Evolutionary conservation across 345 rosid species (phyloP).

Genomic region (Eucalyptus erythrocorys): DNA sequence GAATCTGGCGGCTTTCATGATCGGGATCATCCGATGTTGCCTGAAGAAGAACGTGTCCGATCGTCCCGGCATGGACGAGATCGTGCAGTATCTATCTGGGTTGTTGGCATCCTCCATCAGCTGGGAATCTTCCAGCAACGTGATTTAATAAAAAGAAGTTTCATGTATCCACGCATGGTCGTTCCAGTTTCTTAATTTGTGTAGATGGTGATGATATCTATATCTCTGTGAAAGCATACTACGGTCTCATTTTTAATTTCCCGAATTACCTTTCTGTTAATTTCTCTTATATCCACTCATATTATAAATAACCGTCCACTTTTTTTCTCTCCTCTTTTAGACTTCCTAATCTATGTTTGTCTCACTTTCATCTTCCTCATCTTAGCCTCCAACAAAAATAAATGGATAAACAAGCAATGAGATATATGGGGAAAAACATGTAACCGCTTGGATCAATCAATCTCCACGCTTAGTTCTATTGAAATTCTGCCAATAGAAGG

Average conservation of each 20-base stretch:
- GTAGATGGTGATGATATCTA: not conserved
- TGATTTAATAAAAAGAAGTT: not conserved
- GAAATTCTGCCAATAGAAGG: not conserved
- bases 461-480: not conserved
- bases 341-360: not conserved
- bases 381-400: not conserved
- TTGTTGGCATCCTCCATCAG: constrained; percentile 18
- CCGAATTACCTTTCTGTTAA: not conserved
- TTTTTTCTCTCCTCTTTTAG: not conserved
- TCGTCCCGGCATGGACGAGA: constrained; percentile 66
- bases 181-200: not conserved
- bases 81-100: constrained; percentile 29
- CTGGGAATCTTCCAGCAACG: constrained; percentile 16
- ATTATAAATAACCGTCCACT: not conserved
- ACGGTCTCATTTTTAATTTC: not conserved
- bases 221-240: not conserved
- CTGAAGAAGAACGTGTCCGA: constrained; percentile 32
- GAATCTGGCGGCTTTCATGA: not conserved
- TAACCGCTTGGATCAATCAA: not conserved
- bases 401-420: not conserved
- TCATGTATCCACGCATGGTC: not conserved
- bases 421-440: not conserved
- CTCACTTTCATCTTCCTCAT: not conserved
- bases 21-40: not conserved
- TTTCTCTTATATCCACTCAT: not conserved